These are phyloP conservation scores for Arachis hypogaea DNA, from an alignment of 306 rosid genomes.

Conservation along the genomic window DNA sequence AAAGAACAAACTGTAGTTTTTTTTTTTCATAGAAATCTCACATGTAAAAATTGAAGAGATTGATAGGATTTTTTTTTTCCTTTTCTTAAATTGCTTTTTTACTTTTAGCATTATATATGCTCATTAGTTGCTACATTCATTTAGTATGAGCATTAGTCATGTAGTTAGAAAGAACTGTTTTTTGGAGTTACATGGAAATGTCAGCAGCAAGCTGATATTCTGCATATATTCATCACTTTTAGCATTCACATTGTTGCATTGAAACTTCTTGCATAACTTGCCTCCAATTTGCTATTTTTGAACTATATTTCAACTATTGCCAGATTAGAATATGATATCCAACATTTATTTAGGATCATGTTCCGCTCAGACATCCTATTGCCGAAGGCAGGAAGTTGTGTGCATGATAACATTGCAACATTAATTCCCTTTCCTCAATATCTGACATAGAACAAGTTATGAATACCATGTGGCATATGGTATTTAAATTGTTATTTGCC, in stretches of 20 bases:
- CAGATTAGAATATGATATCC: constrained; percentile 32
- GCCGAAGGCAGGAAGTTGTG: constrained; percentile 27
- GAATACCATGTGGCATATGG: constrained; percentile 15
- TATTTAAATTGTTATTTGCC: constrained; percentile 25
- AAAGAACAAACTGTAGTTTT: constrained; percentile 16
- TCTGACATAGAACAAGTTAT: constrained; percentile 34
- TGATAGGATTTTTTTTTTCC: constrained; percentile 6
- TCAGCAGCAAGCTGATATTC: constrained; percentile 12
- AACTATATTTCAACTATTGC: constrained; percentile 11
- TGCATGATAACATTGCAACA: constrained; percentile 21
- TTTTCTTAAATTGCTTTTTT: not conserved
- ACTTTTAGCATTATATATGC: not conserved
- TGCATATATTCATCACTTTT: constrained; percentile 5
- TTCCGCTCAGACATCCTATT: constrained; percentile 19
- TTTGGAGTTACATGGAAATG: constrained; percentile 1
- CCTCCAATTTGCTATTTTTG: not conserved
- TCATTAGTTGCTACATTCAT: constrained; percentile 3
- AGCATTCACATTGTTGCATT: constrained; percentile 28
- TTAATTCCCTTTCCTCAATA: not conserved
- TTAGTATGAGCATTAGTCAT: constrained; percentile 5
- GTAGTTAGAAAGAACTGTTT: constrained; percentile 22
- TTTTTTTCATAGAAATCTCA: constrained; percentile 5
- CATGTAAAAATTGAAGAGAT: constrained; percentile 8
- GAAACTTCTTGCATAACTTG: not conserved
- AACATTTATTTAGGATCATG: constrained; percentile 32